A percentile compares a stretch with the other conserved stretches of the same genome.
Conservation (phyloP, 495 filamentous ascomycete species). For the Parmelia sp. region DNA sequence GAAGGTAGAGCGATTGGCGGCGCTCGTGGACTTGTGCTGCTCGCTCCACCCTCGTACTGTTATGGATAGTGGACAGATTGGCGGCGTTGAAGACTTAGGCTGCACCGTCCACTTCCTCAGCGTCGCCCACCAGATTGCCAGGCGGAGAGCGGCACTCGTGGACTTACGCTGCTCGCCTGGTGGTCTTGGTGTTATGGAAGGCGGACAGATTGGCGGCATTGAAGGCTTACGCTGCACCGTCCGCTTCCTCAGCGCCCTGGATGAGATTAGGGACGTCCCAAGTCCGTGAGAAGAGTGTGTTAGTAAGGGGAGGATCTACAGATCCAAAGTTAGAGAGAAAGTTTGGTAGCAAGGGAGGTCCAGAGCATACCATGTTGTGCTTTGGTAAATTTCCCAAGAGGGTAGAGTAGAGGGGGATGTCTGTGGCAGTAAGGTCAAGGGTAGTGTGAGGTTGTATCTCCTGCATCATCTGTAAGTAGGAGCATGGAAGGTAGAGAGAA, state of each 20-base stretch:
- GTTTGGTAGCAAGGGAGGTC: neutral
- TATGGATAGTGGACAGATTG: too few species aligned
- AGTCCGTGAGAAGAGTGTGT: neutral
- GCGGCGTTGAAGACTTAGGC: neutral
- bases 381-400: neutral
- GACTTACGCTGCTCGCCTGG: neutral
- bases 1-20: neutral
- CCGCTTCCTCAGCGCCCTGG: neutral
- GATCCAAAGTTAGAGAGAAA: neutral
- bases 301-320: neutral
- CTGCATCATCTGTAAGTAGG: neutral
- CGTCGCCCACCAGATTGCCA: neutral
- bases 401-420: neutral
- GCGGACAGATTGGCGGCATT: neutral
- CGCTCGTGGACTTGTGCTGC: neutral
- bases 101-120: neutral
- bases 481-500: too few species aligned
- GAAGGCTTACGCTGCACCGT: constrained; percentile 2
- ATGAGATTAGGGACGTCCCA: constrained; percentile 4
- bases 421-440: neutral
- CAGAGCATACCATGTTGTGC: neutral
- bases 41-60: neutral
- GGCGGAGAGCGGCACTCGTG: neutral
- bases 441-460: neutral
- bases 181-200: neutral